These are phyloP conservation scores for Maudiozyma saulgeensis DNA, from an alignment of 805 yeast species.

Conservation along the genomic window DNA sequence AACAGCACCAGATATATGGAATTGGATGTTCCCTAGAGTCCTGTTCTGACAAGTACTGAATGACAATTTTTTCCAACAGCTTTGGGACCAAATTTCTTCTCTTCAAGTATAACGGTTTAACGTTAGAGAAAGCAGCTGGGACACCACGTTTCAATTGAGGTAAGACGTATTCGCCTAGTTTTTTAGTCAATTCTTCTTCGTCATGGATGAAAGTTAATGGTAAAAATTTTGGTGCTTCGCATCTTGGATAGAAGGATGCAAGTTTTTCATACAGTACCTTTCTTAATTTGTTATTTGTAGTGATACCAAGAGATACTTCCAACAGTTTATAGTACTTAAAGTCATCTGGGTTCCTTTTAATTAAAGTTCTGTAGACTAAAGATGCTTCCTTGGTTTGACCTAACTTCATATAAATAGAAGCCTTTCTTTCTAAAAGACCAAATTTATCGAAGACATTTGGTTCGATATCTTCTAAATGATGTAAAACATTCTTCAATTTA, in stretches of 20 bases:
- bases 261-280: slow-evolving; percentile 56
- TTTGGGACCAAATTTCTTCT: slow-evolving; percentile 29
- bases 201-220: slow-evolving; percentile 68
- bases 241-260: slow-evolving; percentile 63
- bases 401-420: slow-evolving; percentile 49
- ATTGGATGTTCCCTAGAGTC: slow-evolving; percentile 28
- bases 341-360: slow-evolving; percentile 82
- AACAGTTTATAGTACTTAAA: slow-evolving; percentile 52
- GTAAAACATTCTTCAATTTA: slow-evolving; percentile 49
- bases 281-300: slow-evolving; percentile 40
- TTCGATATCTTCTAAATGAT: slow-evolving; percentile 45
- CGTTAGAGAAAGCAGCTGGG: slow-evolving; percentile 80
- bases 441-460: slow-evolving; percentile 48
- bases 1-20: slow-evolving; percentile 51
- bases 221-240: slow-evolving; percentile 69
- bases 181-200: slow-evolving; percentile 33
- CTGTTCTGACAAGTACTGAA: slow-evolving; percentile 34
- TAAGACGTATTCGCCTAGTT: slow-evolving; percentile 46
- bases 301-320: slow-evolving; percentile 51
- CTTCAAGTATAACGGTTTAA: slow-evolving; percentile 66
- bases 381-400: slow-evolving; percentile 58
- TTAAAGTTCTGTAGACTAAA: slow-evolving; percentile 51
- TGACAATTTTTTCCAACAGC: slow-evolving; percentile 45
- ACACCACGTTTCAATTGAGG: slow-evolving; percentile 68
- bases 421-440: slow-evolving; percentile 57